Percentiles rank a stretch among this genome's conserved stretches.
These are phyloP conservation scores for Combretum micranthum DNA, from an alignment of 345 rosid genomes.

Conservation along the genomic window DNA sequence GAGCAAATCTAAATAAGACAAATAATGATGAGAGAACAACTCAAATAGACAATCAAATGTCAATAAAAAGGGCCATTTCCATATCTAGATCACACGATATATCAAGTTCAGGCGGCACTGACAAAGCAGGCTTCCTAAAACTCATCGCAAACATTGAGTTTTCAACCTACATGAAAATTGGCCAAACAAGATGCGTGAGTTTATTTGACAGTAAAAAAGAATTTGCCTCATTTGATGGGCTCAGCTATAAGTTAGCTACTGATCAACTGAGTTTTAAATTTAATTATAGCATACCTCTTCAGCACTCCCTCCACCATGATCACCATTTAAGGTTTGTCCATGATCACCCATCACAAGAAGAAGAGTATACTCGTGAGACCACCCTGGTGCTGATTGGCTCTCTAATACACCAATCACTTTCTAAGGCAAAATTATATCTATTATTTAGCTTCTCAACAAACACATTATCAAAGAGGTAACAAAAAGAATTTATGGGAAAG, in stretches of 20 bases:
- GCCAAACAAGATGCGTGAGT: too few species aligned
- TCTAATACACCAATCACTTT: constrained; percentile 51
- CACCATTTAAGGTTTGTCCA: constrained; percentile 94
- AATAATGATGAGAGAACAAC: neutral
- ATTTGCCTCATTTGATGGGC: neutral
- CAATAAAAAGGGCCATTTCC: constrained; percentile 30
- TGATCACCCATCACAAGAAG: constrained; percentile 97
- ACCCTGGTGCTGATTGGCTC: constrained; percentile 70
- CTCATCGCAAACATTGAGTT: constrained; percentile 87
- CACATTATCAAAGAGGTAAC: too few species aligned
- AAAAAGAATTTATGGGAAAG: too few species aligned
- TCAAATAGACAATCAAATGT: neutral
- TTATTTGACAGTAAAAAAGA: too few species aligned
- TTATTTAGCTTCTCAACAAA: neutral
- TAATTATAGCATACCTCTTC: constrained; percentile 53
- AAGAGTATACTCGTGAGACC: constrained; percentile 71
- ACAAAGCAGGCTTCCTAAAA: constrained; percentile 48
- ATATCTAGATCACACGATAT: constrained; percentile 42
- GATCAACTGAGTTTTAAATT: too few species aligned
- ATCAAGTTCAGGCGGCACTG: constrained; percentile 62
- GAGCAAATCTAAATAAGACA: neutral
- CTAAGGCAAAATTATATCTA: constrained; percentile 23
- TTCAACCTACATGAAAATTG: constrained; percentile 57
- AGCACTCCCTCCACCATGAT: constrained; percentile 97
- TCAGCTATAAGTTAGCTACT: constrained; percentile 5